Base-by-base conservation (phyloP, 2,329 filamentous ascomycete genomes). In the Emmonsia crescens region DNA sequence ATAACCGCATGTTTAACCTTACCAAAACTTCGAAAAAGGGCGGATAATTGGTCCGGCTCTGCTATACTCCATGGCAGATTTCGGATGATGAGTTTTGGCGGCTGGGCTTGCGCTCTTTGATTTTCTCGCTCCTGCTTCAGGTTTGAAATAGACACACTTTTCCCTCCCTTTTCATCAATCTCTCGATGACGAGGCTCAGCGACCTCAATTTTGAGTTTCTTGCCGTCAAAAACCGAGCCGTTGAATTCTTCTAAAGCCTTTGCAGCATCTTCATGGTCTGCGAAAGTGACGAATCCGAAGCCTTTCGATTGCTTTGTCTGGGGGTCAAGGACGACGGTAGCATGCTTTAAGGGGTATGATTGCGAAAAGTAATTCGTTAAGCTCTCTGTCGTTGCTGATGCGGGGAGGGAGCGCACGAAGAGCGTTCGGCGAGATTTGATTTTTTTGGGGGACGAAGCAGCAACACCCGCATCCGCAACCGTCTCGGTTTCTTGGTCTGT, bases 41-140 rank as follows among this genome's bases (percentile, higher is more conserved):
- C 82, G 5, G 84, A 80, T 63, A 99, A 78, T 71, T 97, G 88
- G 38, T 95, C 89, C 0, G 89, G 82, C 9, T 85, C 88, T 76
- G 96, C 96, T 72, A 99, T 88, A 68, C 88, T 96, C 94, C 94
- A 99, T 0, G 94, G 93, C 70, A 99, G 73, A 73, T 99, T 99
- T 70, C 94, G 86, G 57, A 99, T 85, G 73, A 99, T 94, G 66
- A 94, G 77, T 73, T 89, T 92, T 0, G 89, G 85, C 0, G 86
- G 82, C 69, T 84, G 83, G 63, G 81, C 79, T 19, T 81, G 78
- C 67, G 84, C 80, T 63, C 82, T 82, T 68, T 85, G 78, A 64
- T 87, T 82, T 66, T 87, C 84, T 51, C 74, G 71, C 59, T 78
- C 67, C 51, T 74, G 74, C 65, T 78, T 77, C 33, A 67, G 62